Conservation (phyloP, 1,284 basidiomycete species). For the Sporisorium iseilematis-ciliati region DNA sequence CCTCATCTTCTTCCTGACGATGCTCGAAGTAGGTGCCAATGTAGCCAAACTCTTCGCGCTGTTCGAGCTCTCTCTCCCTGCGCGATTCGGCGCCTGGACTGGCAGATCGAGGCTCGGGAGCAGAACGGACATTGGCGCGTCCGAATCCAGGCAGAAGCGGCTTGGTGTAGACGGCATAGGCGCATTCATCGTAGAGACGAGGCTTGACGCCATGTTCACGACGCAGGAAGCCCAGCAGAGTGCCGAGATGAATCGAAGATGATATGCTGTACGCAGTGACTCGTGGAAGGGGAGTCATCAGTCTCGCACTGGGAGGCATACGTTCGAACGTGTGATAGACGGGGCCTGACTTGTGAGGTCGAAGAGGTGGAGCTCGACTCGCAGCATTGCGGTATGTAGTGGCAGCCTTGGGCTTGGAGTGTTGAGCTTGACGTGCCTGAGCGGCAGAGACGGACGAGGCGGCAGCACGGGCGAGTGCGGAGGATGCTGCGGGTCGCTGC, state of each 20-base stretch:
- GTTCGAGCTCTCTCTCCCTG: slow-evolving; percentile 77
- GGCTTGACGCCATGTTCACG: slow-evolving; percentile 92
- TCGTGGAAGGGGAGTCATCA: slow-evolving; percentile 62
- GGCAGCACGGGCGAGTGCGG: slow-evolving; percentile 46
- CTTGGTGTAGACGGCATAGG: slow-evolving; percentile 92
- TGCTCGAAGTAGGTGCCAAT: slow-evolving; percentile 74
- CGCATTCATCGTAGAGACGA: slow-evolving; percentile 89
- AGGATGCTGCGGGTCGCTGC: slow-evolving; percentile 49
- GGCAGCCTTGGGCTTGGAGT: slow-evolving; percentile 35
- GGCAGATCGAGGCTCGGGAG: slow-evolving; percentile 74
- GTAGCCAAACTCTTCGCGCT: slow-evolving; percentile 90
- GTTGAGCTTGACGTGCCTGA: slow-evolving; percentile 35
- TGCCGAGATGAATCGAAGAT: slow-evolving; percentile 73
- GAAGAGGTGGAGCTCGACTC: slow-evolving; percentile 42
- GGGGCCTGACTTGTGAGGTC: slow-evolving; percentile 51
- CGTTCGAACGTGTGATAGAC: slow-evolving; percentile 68
- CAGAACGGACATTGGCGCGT: slow-evolving; percentile 84
- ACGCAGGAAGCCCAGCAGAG: slow-evolving; percentile 77
- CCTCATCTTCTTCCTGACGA: slow-evolving; percentile 59
- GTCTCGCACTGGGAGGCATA: slow-evolving; percentile 60
- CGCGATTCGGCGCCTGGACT: slow-evolving; percentile 76
- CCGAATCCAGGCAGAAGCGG: slow-evolving; percentile 92
- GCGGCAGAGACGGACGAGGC: slow-evolving; percentile 44
- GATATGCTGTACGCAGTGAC: slow-evolving; percentile 82
- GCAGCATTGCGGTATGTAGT: slow-evolving; percentile 43